A percentile compares a stretch with the other conserved stretches of the same genome.
Conservation (phyloP, 345 rosid genomes). For the Sonneratia alba region DNA sequence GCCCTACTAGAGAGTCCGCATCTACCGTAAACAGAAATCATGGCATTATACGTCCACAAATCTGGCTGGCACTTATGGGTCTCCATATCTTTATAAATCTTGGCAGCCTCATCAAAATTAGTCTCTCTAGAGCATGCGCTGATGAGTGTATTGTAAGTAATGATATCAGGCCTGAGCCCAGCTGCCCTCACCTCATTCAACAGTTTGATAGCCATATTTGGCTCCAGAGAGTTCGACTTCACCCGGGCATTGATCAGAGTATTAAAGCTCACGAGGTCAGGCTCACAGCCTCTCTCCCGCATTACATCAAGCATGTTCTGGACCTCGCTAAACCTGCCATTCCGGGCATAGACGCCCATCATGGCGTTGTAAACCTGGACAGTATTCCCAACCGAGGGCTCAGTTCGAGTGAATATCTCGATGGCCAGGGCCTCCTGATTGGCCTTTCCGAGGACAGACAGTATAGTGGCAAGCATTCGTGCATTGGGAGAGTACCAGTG, state of each 20-base stretch:
- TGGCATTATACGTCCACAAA: constrained; percentile 92
- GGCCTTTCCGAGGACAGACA: constrained; percentile 78
- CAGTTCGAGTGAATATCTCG: constrained; percentile 63
- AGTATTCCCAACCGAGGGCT: constrained; percentile 47
- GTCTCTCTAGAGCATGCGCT: constrained; percentile 82
- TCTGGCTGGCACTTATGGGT: constrained; percentile 71
- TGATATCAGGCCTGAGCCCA: constrained; percentile 76
- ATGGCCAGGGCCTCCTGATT: constrained; percentile 65
- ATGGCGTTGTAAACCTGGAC: constrained; percentile 92
- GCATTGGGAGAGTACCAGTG: constrained; percentile 80
- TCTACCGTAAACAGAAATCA: constrained; percentile 85
- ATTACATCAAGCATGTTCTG: constrained; percentile 65
- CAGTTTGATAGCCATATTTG: constrained; percentile 51
- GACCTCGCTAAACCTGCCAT: constrained; percentile 52
- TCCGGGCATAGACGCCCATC: constrained; percentile 89
- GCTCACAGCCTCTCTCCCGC: constrained; percentile 72
- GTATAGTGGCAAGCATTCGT: constrained; percentile 73
- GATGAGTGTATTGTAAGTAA: constrained; percentile 82
- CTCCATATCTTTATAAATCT: constrained; percentile 70
- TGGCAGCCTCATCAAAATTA: constrained; percentile 65
- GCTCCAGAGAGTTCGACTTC: constrained; percentile 47
- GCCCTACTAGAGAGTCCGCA: constrained; percentile 69
- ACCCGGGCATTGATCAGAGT: constrained; percentile 83
- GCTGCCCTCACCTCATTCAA: constrained; percentile 67
- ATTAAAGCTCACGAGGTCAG: constrained; percentile 91